phyloP scores from a whole-genome alignment of 2,329 filamentous ascomycete genomes.

The Seiridium cupressi region DNA sequence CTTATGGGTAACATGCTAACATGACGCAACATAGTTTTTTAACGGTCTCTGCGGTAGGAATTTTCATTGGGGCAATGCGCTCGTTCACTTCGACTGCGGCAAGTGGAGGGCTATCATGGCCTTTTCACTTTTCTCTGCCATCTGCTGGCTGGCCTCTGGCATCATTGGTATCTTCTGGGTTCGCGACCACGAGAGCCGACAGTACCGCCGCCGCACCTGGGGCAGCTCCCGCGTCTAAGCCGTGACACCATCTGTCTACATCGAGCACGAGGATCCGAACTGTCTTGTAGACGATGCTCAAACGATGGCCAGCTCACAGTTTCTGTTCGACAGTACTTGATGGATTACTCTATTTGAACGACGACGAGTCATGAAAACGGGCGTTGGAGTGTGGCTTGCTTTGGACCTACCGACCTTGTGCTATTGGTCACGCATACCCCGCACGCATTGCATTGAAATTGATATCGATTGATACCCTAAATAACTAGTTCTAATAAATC shows the following conservation, averaged over 20 bases:
- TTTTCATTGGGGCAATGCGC: constrained; percentile 60
- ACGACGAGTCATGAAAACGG: not conserved
- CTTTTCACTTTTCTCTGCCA: constrained; percentile 69
- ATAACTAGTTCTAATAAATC: not conserved
- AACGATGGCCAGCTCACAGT: not conserved
- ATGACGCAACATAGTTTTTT: constrained; percentile 29
- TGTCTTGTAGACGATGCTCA: not conserved
- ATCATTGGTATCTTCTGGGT: constrained; percentile 57
- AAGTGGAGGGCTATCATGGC: constrained; percentile 71
- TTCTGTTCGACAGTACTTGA: not conserved
- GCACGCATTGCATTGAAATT: not conserved
- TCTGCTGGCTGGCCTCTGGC: constrained; percentile 67
- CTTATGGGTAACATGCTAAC: too few species aligned
- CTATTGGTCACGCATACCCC: not conserved
- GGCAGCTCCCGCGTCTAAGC: constrained; percentile 24
- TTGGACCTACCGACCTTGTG: not conserved
- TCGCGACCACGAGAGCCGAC: constrained; percentile 35
- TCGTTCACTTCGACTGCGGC: constrained; percentile 54
- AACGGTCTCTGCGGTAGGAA: constrained; percentile 51
- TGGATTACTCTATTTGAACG: not conserved
- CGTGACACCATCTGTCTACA: not conserved
- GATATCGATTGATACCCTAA: not conserved
- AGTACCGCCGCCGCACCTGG: constrained; percentile 28
- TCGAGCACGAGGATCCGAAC: too few species aligned
- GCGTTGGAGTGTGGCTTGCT: not conserved